Base-by-base conservation (phyloP, 192 early-diverging fungal species). In the Coemansia sp. region DNA sequence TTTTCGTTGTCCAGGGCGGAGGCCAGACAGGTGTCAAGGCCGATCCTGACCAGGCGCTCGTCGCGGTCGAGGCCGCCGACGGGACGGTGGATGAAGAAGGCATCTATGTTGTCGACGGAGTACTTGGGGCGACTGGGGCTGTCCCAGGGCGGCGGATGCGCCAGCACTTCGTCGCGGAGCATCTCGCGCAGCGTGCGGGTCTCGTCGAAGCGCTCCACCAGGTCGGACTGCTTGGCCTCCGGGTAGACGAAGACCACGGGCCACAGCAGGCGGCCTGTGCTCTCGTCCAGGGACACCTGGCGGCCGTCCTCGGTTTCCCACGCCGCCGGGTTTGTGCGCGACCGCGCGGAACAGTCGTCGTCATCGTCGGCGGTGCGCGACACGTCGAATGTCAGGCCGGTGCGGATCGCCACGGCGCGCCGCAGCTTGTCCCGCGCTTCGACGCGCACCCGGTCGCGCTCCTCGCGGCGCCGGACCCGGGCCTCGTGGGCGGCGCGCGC, bases 171-270 rank as follows among this genome's bases (percentile, higher is more conserved):
- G 32, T 32, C 52, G 26, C 86, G 85, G 9, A 99, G 74, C 71
- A 98, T 95, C 62, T 95, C 93, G 50, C 75, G 66, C 66, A 99
- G 92, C 19, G 94, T 88, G 62, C 86, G 80, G 12, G 86, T 71
- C 81, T 98, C 98, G 81, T 94, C 84, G 68, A 97, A 96, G 40
- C 78, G 79, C 63, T 89, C 83, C 58, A 99, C 92, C 57, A 92
- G 85, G 76, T 99, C 98, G 4, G 91, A 92, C 67, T 98, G 88
- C 64, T 90, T 90, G 68, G 90, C 80, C 79, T 99, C 95, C 23
- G 98, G 98, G 73, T 99, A 99, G 72, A 98, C 75, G 63, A 99
- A 94, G 39, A 94, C 82, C 6, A 94, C 93, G 0, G 98, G 98
- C 85, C 90, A 90, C 9, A 86, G 81, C 13, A 99, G 70, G 19